Evolutionary conservation across 257 asterid species (phyloP).

Genomic region (Solanum bulbocastanum): DNA sequence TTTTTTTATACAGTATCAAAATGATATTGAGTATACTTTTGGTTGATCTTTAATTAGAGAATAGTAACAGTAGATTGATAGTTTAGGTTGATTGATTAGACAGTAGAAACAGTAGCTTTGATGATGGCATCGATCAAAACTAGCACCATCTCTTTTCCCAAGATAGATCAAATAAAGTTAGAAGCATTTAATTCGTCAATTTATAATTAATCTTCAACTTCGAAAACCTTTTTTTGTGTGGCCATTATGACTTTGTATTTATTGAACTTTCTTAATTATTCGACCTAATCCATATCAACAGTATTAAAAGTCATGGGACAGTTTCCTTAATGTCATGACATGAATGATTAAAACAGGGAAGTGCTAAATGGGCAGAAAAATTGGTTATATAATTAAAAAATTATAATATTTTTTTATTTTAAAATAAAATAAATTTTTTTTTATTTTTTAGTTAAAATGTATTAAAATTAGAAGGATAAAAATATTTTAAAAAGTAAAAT

Average conservation of each 20-base stretch:
- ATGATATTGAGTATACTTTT: background rate
- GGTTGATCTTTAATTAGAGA: background rate
- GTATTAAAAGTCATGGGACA: background rate
- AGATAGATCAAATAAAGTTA: background rate
- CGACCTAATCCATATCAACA: slow-evolving; percentile 7
- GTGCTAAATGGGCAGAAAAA: no score
- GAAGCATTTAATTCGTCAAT: background rate
- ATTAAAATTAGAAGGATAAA: no score
- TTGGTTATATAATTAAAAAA: no score
- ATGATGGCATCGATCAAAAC: background rate
- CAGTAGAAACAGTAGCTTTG: background rate
- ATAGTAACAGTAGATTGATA: background rate
- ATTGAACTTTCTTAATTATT: slow-evolving; percentile 7
- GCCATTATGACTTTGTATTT: slow-evolving; percentile 1
- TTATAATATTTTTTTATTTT: no score
- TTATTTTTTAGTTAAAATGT: no score
- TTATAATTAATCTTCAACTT: background rate
- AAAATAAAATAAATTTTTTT: no score
- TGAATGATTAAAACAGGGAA: background rate
- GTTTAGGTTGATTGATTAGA: slow-evolving; percentile 4
- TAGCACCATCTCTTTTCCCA: background rate
- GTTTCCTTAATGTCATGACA: background rate
- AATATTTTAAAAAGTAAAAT: no score
- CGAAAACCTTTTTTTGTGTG: background rate
- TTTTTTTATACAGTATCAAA: background rate